A percentile compares a stretch with the other conserved stretches of the same genome.
These are phyloP conservation scores for Epipyxis sp. DNA, from an alignment of 108 stramenopile genomes.

Conservation along the genomic window DNA sequence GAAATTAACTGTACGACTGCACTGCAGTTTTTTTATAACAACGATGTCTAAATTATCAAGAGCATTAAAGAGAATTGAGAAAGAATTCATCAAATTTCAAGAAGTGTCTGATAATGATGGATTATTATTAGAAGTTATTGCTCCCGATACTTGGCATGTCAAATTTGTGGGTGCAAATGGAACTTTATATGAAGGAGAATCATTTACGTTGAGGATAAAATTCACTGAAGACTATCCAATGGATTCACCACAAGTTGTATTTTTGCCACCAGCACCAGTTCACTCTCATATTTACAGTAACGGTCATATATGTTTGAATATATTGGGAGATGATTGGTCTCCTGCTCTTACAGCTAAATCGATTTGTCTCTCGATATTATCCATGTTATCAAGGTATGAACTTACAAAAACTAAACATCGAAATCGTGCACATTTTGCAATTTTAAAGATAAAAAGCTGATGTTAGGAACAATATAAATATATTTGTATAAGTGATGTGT, in stretches of 20 bases:
- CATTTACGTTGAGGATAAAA: background rate
- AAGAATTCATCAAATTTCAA: background rate
- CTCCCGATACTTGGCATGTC: background rate
- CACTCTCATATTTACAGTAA: conserved; percentile 52
- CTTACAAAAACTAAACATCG: too few relatives aligned
- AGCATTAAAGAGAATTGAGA: background rate
- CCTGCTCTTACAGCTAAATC: conserved; percentile 51
- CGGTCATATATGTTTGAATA: conserved; percentile 53
- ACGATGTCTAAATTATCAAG: too few relatives aligned
- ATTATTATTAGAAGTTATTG: background rate
- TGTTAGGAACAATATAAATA: too few relatives aligned
- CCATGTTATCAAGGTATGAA: conserved; percentile 54
- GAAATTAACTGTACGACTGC: too few relatives aligned
- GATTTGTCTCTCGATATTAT: conserved; percentile 48
- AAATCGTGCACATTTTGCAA: too few relatives aligned
- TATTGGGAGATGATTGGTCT: conserved; percentile 50
- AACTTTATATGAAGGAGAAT: background rate
- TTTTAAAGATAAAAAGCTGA: too few relatives aligned
- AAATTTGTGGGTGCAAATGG: background rate
- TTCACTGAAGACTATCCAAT: conserved; percentile 20
- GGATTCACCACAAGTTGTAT: background rate
- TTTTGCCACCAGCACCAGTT: conserved; percentile 17
- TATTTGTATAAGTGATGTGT: too few relatives aligned
- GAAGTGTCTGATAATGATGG: background rate
- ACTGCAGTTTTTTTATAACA: too few relatives aligned